Evolutionary conservation across 1,284 basidiomycete species (phyloP).

Genomic region (Cystobasidiaceae sp.): DNA sequence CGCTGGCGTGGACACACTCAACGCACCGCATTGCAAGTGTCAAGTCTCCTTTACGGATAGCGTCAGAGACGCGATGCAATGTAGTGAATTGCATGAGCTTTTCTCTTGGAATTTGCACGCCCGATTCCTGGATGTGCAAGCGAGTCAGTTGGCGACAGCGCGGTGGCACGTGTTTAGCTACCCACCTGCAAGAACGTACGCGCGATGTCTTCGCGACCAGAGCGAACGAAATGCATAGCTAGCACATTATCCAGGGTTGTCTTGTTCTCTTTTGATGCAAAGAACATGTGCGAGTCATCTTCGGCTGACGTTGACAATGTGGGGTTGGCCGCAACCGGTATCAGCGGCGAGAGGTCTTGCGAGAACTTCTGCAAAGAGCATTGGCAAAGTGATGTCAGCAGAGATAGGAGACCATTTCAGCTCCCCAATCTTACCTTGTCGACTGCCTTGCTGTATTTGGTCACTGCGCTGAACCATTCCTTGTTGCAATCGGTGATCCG

Average conservation of each 20-base stretch:
- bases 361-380: conserved; percentile 59
- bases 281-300: conserved; percentile 45
- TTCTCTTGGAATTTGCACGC: conserved; percentile 57
- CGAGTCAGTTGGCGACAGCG: no score
- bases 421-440: conserved; percentile 63
- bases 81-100: conserved; percentile 61
- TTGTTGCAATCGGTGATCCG: conserved; percentile 74
- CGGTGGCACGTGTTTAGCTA: background rate
- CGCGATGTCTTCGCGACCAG: conserved; percentile 69
- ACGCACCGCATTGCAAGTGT: conserved; percentile 66
- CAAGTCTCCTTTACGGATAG: conserved; percentile 63
- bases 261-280: conserved; percentile 58
- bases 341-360: conserved; percentile 61
- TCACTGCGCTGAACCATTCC: conserved; percentile 70
- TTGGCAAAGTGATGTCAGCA: conserved; percentile 3
- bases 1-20: background rate
- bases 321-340: conserved; percentile 17
- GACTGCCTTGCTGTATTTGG: conserved; percentile 71
- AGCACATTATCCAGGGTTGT: conserved; percentile 66
- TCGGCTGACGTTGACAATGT: conserved; percentile 4
- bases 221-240: conserved; percentile 68
- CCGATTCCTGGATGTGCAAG: conserved; percentile 66
- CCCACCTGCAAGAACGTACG: conserved; percentile 64
- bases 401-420: background rate
- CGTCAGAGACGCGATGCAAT: conserved; percentile 66